A percentile compares a stretch with the other conserved stretches of the same genome.
Conservation (phyloP, 2,329 filamentous ascomycete species). For the Chaetomium globosum region DNA sequence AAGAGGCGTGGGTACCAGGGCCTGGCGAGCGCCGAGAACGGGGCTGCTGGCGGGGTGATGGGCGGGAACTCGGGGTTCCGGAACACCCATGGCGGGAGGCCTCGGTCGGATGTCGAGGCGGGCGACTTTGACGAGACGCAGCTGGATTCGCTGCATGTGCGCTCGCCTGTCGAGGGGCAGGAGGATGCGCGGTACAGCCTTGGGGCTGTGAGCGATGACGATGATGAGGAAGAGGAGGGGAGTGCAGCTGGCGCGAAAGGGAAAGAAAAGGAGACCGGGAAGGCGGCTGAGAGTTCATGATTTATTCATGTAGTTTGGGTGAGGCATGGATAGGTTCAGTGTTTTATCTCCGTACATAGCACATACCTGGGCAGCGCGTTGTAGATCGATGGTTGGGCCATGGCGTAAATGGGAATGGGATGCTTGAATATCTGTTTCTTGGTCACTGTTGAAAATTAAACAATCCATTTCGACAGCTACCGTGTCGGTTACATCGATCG, state of each 20-base stretch:
- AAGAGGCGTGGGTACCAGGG: conserved; percentile 59
- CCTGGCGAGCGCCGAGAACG: conserved; percentile 47
- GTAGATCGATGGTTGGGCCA: not conserved
- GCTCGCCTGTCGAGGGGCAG: conserved; percentile 49
- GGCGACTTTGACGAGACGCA: conserved; percentile 68
- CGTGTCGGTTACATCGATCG: not conserved
- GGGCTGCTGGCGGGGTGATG: conserved; percentile 34
- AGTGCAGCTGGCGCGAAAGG: conserved; percentile 18
- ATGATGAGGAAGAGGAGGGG: conserved; percentile 37
- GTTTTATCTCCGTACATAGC: not conserved
- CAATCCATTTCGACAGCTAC: not conserved
- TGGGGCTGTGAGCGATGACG: conserved; percentile 56
- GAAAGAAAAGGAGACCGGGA: conserved; percentile 22
- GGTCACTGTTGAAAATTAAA: not conserved
- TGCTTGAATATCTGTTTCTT: not conserved
- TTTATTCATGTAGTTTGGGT: not conserved
- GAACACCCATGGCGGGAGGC: conserved; percentile 42
- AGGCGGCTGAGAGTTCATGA: conserved; percentile 6
- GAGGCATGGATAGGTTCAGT: not conserved
- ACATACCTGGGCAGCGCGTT: conserved; percentile 4
- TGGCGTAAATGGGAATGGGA: not conserved
- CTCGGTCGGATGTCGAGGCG: conserved; percentile 60
- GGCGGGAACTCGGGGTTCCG: conserved; percentile 47
- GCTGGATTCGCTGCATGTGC: conserved; percentile 61
- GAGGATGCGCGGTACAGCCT: conserved; percentile 58